Conservation (phyloP, 179 eudicot species). For the Carnegiea gigantea region DNA sequence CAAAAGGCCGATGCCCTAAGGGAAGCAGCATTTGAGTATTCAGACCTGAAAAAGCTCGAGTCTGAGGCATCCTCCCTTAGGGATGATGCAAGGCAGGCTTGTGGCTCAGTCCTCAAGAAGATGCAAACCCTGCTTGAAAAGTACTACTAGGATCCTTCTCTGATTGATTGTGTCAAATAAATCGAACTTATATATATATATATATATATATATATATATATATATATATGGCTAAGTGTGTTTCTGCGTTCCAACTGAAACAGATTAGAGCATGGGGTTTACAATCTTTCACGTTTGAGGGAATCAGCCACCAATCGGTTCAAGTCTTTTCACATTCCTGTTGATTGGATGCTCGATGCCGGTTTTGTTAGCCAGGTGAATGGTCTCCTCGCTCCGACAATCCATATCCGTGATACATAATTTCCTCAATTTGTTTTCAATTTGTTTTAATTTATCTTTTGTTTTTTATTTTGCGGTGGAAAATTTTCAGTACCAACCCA, state of each 20-base stretch:
- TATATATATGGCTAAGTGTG: background rate
- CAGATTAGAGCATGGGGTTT: constrained; percentile 90
- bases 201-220: background rate
- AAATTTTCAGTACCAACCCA: background rate
- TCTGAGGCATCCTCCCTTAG: constrained; percentile 66
- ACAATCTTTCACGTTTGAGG: constrained; percentile 77
- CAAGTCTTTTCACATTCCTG: constrained; percentile 71
- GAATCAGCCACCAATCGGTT: constrained; percentile 77
- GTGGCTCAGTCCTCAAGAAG: constrained; percentile 76
- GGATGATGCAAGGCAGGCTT: constrained; percentile 68
- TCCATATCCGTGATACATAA: background rate
- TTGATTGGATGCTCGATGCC: constrained; percentile 88
- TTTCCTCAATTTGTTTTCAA: too few relatives aligned
- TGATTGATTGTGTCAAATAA: background rate
- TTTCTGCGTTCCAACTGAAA: constrained; percentile 4
- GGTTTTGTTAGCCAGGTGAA: constrained; percentile 81
- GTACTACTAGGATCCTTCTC: constrained; percentile 34
- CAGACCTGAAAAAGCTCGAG: constrained; percentile 90
- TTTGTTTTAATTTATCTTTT: background rate
- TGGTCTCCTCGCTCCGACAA: background rate
- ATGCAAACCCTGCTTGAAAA: constrained; percentile 93
- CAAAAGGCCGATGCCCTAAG: constrained; percentile 90
- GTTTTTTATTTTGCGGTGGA: too few relatives aligned
- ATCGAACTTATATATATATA: background rate
- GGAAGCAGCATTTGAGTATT: constrained; percentile 95